Conservation (phyloP, 2,329 filamentous ascomycete genomes). For the Ophiostoma piceae region DNA sequence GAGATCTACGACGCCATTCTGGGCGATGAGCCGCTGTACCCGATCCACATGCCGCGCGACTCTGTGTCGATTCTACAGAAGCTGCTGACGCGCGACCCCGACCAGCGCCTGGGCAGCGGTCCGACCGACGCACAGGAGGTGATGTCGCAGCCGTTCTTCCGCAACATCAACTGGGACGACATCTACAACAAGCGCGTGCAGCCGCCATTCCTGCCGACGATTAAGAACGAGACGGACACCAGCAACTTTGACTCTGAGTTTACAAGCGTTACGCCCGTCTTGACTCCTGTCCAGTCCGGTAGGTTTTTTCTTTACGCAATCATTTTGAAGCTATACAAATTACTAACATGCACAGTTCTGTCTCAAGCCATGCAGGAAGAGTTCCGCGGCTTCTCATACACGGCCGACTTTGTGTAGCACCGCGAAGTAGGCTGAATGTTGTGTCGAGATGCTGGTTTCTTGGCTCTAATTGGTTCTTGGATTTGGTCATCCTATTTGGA, state of each 20-base stretch:
- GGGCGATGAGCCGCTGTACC: slow-evolving; percentile 93
- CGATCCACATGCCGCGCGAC: slow-evolving; percentile 97
- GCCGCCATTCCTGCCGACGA: slow-evolving; percentile 82
- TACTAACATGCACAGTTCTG: slow-evolving; percentile 62
- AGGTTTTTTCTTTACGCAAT: slow-evolving; percentile 41
- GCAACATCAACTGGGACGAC: slow-evolving; percentile 97
- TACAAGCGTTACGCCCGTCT: slow-evolving; percentile 92
- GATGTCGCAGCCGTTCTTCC: slow-evolving; percentile 98
- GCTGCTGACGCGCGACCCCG: slow-evolving; percentile 89
- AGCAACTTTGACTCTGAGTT: slow-evolving; percentile 99
- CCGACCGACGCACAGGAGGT: slow-evolving; percentile 97
- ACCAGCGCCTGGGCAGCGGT: slow-evolving; percentile 84
- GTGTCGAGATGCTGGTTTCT: neutral
- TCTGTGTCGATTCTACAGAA: slow-evolving; percentile 98
- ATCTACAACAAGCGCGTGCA: slow-evolving; percentile 91
- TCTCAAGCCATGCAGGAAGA: slow-evolving; percentile 99
- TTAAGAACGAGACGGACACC: slow-evolving; percentile 92
- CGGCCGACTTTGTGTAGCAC: slow-evolving; percentile 72
- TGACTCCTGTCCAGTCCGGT: slow-evolving; percentile 97
- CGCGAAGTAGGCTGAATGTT: neutral
- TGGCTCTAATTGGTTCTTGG: neutral
- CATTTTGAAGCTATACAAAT: neutral
- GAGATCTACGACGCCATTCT: slow-evolving; percentile 99
- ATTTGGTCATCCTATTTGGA: neutral
- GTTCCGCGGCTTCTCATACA: slow-evolving; percentile 98